phyloP scores from a whole-genome alignment of 805 yeast species.

The Candida manassasensis region DNA sequence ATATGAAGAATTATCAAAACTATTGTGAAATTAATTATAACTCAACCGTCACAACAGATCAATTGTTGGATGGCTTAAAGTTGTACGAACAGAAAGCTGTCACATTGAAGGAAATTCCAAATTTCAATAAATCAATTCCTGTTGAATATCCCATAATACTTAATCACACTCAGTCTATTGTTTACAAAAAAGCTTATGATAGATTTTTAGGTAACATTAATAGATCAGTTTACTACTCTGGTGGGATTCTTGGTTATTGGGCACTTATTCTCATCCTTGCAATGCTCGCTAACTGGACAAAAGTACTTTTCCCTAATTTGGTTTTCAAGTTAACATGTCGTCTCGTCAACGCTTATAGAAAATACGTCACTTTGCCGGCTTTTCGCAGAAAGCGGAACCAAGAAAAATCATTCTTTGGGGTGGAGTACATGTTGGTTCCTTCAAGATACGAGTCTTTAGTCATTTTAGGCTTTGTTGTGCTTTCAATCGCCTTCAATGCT shows the following conservation, averaged over 20 bases:
- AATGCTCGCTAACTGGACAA: slow-evolving; percentile 30
- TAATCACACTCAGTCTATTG: slow-evolving; percentile 9
- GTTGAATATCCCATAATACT: slow-evolving; percentile 24
- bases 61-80: slow-evolving; percentile 11
- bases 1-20: slow-evolving; percentile 10
- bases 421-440: slow-evolving; percentile 33
- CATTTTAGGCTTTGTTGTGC: slow-evolving; percentile 23
- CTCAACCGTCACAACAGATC: slow-evolving; percentile 17
- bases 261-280: slow-evolving; percentile 19
- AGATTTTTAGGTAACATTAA: slow-evolving; percentile 39
- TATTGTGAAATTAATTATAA: slow-evolving; percentile 17
- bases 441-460: slow-evolving; percentile 35
- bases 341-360: slow-evolving; percentile 19
- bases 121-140: slow-evolving; percentile 18
- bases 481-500: slow-evolving; percentile 15
- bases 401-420: not conserved
- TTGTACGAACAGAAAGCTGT: slow-evolving; percentile 14
- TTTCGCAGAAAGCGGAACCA: slow-evolving; percentile 11
- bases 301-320: slow-evolving; percentile 20
- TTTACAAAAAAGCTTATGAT: slow-evolving; percentile 19
- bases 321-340: slow-evolving; percentile 21
- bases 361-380: slow-evolving; percentile 26
- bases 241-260: slow-evolving; percentile 30
- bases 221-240: slow-evolving; percentile 42
- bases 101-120: slow-evolving; percentile 14